These are phyloP conservation scores for Pichia rugopelliculosa DNA, from an alignment of 805 yeast species.

Conservation along the genomic window DNA sequence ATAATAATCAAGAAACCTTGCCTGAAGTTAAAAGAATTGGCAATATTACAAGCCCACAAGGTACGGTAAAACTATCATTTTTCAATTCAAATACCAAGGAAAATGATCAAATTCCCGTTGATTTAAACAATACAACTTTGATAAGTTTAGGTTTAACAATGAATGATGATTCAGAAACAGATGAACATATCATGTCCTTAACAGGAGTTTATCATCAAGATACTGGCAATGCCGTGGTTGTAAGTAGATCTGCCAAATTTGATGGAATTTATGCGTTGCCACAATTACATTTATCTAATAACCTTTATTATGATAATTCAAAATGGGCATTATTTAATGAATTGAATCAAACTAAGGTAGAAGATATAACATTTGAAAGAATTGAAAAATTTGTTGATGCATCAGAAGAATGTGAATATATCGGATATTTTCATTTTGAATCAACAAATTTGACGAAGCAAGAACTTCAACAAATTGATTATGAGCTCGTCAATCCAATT, in stretches of 20 bases:
- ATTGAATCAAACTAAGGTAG: conserved; percentile 34
- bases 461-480: conserved; percentile 57
- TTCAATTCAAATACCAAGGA: conserved; percentile 10
- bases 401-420: conserved; percentile 55
- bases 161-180: conserved; percentile 39
- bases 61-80: conserved; percentile 17
- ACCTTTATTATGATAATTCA: conserved; percentile 36
- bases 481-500: conserved; percentile 63
- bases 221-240: conserved; percentile 53
- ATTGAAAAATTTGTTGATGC: conserved; percentile 30
- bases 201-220: conserved; percentile 61
- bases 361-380: conserved; percentile 32
- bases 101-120: not conserved
- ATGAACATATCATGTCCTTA: conserved; percentile 43
- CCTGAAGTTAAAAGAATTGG: conserved; percentile 16
- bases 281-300: conserved; percentile 38
- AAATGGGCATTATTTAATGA: conserved; percentile 38
- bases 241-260: conserved; percentile 59
- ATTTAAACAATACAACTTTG: conserved; percentile 24
- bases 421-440: conserved; percentile 60
- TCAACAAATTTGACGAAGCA: conserved; percentile 47
- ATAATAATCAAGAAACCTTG: not conserved
- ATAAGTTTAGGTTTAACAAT: conserved; percentile 28
- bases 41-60: conserved; percentile 22
- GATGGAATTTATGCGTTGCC: conserved; percentile 56